Evolutionary conservation across 768 basidiomycete species (phyloP).

Genomic region (Suillus cothurnatus): DNA sequence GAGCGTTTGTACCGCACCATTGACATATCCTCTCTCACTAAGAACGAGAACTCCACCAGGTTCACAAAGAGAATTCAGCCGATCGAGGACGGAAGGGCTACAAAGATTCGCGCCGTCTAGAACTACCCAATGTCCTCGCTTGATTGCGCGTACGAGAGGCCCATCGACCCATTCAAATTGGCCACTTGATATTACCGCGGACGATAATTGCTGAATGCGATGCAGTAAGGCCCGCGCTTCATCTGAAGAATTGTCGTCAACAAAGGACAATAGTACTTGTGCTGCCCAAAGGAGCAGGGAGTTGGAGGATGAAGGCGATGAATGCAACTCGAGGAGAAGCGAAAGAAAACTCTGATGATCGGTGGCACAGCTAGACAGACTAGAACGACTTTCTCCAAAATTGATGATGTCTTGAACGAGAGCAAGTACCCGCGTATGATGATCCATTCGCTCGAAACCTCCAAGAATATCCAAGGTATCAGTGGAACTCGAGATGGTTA

Average conservation of each 20-base stretch:
- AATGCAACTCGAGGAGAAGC: constrained; percentile 21
- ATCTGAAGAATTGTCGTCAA: constrained; percentile 11
- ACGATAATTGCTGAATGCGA: constrained; percentile 23
- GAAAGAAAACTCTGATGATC: constrained; percentile 17
- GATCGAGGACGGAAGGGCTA: constrained; percentile 92
- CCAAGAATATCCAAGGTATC: constrained; percentile 95
- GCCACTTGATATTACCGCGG: constrained; percentile 36
- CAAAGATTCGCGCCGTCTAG: constrained; percentile 95
- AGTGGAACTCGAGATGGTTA: constrained; percentile 81
- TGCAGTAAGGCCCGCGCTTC: constrained; percentile 22
- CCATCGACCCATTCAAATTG: constrained; percentile 97
- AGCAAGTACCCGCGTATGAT: constrained; percentile 38
- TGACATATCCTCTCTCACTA: constrained; percentile 85
- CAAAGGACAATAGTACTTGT: constrained; percentile 25
- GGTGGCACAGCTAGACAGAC: constrained; percentile 27
- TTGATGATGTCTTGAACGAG: constrained; percentile 44
- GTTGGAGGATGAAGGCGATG: constrained; percentile 17
- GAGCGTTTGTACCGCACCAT: constrained; percentile 73
- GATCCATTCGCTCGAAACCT: constrained; percentile 90
- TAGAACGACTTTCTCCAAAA: constrained; percentile 41
- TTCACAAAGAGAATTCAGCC: constrained; percentile 96
- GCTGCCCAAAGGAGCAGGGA: constrained; percentile 28
- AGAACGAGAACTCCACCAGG: constrained; percentile 78
- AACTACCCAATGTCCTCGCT: constrained; percentile 84
- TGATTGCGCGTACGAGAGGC: constrained; percentile 84